Evolutionary conservation across 495 filamentous ascomycete species (phyloP).

Genomic region (Penicillium goetzii): DNA sequence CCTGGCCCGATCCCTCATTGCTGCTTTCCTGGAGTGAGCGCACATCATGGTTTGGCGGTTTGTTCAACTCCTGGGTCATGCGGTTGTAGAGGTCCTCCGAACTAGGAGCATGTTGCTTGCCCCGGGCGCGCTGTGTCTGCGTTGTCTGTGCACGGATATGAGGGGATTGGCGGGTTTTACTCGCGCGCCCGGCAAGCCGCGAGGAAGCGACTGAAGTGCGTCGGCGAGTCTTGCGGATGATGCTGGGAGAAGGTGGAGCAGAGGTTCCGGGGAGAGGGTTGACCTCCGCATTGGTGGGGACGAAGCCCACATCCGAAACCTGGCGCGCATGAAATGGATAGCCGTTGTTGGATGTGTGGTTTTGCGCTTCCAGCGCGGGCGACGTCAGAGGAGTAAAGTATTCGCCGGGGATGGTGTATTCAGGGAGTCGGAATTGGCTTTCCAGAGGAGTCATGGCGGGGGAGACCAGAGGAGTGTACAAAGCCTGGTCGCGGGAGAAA

Average conservation of each 20-base stretch:
- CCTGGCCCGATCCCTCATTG: conserved; percentile 64
- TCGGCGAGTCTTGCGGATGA: conserved; percentile 41
- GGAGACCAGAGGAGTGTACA: conserved; percentile 93
- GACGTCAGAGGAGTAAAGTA: conserved; percentile 95
- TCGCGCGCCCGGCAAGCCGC: conserved; percentile 40
- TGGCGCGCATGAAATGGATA: conserved; percentile 42
- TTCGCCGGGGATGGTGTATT: conserved; percentile 82
- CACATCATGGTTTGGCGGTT: conserved; percentile 35
- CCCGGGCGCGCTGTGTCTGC: conserved; percentile 50
- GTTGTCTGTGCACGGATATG: conserved; percentile 73
- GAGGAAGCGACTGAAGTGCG: conserved; percentile 45
- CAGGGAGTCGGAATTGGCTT: conserved; percentile 75
- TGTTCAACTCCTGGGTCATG: conserved; percentile 39
- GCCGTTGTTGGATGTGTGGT: conserved; percentile 39
- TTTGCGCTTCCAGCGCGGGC: conserved; percentile 84
- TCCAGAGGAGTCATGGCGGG: conserved; percentile 93
- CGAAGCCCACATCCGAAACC: conserved; percentile 45
- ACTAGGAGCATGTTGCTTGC: conserved; percentile 59
- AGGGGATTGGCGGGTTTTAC: conserved; percentile 77
- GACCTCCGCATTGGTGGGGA: conserved; percentile 53
- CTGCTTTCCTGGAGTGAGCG: conserved; percentile 49
- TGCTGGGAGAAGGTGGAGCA: conserved; percentile 35
- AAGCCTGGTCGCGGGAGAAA: conserved; percentile 52
- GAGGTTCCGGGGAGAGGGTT: conserved; percentile 45
- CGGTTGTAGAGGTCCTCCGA: conserved; percentile 51